Base-by-base conservation (phyloP, 1,139 yeast genomes). In the Hansenula sp. region DNA sequence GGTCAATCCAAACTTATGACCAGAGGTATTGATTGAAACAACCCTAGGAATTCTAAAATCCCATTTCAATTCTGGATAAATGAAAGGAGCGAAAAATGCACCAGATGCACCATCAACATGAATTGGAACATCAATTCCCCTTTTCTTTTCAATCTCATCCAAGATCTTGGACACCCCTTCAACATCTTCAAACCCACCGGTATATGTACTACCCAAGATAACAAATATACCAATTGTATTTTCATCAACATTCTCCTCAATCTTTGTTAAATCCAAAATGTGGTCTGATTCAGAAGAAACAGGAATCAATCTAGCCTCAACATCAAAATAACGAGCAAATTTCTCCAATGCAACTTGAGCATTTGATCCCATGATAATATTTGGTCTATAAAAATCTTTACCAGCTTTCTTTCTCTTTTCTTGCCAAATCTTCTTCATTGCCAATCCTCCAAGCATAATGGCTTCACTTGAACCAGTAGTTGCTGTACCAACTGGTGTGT, bases 51-150 rank as follows among this genome's bases (percentile, higher is more conserved):
- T 62, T 45, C 80, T 68, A 67, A 90, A 90, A 64, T 89, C 96
- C 96, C 96, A 90, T 51, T 73, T 74, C 53, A 83, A 71, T 28
- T 81, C 76, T 7, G 96, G 95, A 62, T 74, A 84, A 27, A 81
- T 66, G 59, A 90, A 86, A 17, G 97, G 96, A 2, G 95, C 95
- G 33, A 88, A 78, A 60, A 90, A 80, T 1, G 85, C 97, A 46
- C 97, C 97, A 37, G 90, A 79, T 1, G 97, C 97, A 52, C 94
- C 97, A 63, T 90, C 97, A 33, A 90, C 94, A 61, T 90, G 97
- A 59, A 90, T 89, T 45, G 94, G 89, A 42, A 87, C 67, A 56
- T 76, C 77, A 49, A 71, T 54, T 3, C 96, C 95, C 7, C 75
- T 81, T 60, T 86, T 84, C 49, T 71, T 64, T 61, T 90, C 82